Evolutionary conservation across 768 basidiomycete genomes (phyloP), one percentile per base, ranked within the genome.

Genomic region (Aureoboletus auriporus): DNA sequence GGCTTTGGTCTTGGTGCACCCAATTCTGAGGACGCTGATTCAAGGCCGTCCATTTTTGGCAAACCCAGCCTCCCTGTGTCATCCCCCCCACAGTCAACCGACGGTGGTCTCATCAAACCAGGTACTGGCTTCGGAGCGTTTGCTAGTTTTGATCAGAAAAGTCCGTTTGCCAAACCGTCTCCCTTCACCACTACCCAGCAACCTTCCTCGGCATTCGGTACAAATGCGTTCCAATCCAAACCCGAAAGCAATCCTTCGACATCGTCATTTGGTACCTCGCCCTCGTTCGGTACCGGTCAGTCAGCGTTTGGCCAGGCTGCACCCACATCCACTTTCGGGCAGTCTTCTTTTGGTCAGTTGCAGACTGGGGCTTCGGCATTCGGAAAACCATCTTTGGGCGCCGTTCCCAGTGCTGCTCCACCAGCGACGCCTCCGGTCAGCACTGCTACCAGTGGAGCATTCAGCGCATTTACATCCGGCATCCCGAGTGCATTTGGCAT

Each of bases 61-160:
- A 60, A 61, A 23, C 1, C 58, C 47, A 44, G 44, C 44, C 23
- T 38, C 7, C 41, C 54, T n/a, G 41, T 39, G 10, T 31, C 56
- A 27, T 51, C 54, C 4, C 17, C 23, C 27, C 53, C 52, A 46
- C 54, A 54, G 23, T 49, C 62, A n/a, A 47, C 53, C 8, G 20
- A 23, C 20, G 20, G 20, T 23, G 20, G 20, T 4, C 28, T 64
- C 8, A 61, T 70, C 28, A 73, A 67, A 50, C 68, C 66, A 2
- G 66, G 66, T 2, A 55, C 60, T 13, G 72, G 64, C 5, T 73
- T 71, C 49, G 72, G 66, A 17, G 65, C 62, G 4, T 63, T 68
- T 12, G 37, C 42, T 10, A 39, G 49, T 27, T 54, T 60, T 2
- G 63, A 59, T 28, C 56, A 62, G 46, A 66, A 57, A 35, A 61